Base-by-base conservation (phyloP, 2,329 filamentous ascomycete genomes). In the Purpureocillium lavendulum region DNA sequence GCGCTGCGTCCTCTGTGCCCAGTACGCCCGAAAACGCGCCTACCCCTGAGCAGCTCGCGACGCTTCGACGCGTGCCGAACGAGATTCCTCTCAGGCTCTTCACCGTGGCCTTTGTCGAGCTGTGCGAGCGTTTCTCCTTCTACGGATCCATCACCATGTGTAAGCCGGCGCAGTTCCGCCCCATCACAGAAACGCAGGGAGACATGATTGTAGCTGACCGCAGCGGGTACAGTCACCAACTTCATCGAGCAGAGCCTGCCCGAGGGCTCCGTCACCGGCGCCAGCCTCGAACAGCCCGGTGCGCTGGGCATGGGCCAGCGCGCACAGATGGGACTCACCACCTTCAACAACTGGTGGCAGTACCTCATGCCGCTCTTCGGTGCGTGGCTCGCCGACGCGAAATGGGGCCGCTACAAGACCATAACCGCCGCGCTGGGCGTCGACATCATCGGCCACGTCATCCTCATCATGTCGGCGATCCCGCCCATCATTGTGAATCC, bases 51-150 rank as follows among this genome's bases (percentile, higher is more conserved):
- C 74, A 80, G 32, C 45, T 77, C 35, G 49, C 45, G 9, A 73
- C 68, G 1, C 62, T 80, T 13, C 67, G 66, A 21, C 73, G 74
- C 45, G 66, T 80, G 1, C 60, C 74, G 9, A 74, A 71, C 48
- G 67, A 67, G 49, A 73, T 85, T 17, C 77, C 77, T 2, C 69
- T 70, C 61, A 70, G 66, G 29, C 64, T 77, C 9, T 82, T 75
- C 52, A 78, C 74, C 24, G 73, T 85, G 44, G 78, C 76, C 2
- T 77, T 84, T 42, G 69, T 84, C 33, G 81, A 85, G 56, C 56
- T 85, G 21, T 84, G 79, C 58, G 82, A 87, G 59, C 76, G 82
- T 28, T 84, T 84, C 58, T 80, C 77, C 3, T 87, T 84, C 66
- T 85, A 85, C 49, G 82, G 82, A 28, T 77, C 74, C 5, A 75